Base-by-base conservation (phyloP, 1,284 basidiomycete species). In the Gymnopus androsaceus region DNA sequence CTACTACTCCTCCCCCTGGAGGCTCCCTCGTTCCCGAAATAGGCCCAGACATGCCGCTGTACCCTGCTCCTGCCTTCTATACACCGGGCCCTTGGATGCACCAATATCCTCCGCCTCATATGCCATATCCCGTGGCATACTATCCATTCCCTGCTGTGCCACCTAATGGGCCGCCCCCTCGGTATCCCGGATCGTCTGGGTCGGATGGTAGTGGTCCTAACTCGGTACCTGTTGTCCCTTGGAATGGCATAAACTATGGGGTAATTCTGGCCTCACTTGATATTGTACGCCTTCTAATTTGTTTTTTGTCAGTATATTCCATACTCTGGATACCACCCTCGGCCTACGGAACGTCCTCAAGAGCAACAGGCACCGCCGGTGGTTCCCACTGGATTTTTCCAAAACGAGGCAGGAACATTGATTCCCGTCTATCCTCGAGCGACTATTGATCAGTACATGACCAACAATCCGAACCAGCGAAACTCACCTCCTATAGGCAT, bases 371-470 rank as follows among this genome's bases (percentile, higher is more conserved):
- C 84, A 66, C 79, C 85, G 12, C 85, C 88, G 28, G 70, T 89
- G 14, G 72, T 79, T 37, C 82, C 88, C 2, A 81, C 84, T 0
- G 85, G 86, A 3, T 90, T 90, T 64, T 81, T 88, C 54, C 86
- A 88, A 59, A 82, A 84, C 48, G 85, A 88, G 53, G 83, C 87
- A 53, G 87, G 87, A 3, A 80, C 81, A 21, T 74, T 90, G 17
- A 80, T 88, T 51, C 80, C 88, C 15, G 78, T 88, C 27, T 90
- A 90, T 67, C 82, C 82, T 27, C 84, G 83, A 4, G 87, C 90
- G 47, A 85, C 82, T 1, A 73, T 88, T 25, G 79, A 77, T 47
- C 75, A 80, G 50, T 83, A 84, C 57, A 80, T 83, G 78, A 61
- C 74, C 15, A 72, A 42, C 25, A 53, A 34, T 27, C 48, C 51